Conservation (phyloP, 2,329 filamentous ascomycete species). For the Aureobasidium sp. region DNA sequence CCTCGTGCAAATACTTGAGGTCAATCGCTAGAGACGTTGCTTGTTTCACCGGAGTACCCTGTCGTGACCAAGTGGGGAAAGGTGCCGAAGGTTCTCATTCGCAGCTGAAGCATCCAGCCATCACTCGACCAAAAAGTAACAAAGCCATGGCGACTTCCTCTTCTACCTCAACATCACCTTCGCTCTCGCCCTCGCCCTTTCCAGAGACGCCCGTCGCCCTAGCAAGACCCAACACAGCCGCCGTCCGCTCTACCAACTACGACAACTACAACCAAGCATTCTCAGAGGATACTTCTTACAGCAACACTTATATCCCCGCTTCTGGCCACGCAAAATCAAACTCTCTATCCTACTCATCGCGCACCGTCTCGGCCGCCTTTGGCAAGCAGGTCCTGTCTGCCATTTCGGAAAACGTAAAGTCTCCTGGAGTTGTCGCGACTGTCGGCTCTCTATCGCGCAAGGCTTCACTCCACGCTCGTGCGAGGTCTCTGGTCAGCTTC, state of each 20-base stretch:
- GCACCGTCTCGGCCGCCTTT: conserved; percentile 12
- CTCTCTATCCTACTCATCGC: conserved; percentile 7
- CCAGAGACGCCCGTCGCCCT: conserved; percentile 7
- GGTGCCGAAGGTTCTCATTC: background rate
- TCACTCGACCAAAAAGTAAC: background rate
- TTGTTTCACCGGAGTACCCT: conserved; percentile 2
- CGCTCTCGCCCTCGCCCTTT: conserved; percentile 9
- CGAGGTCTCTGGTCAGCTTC: conserved; percentile 15
- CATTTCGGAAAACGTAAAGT: conserved; percentile 17
- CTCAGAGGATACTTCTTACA: conserved; percentile 13
- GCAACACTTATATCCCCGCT: background rate
- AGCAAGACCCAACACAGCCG: background rate
- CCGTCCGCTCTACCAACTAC: conserved; percentile 6
- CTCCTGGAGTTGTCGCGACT: conserved; percentile 10
- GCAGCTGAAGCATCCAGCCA: conserved; percentile 6
- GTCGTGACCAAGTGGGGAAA: background rate
- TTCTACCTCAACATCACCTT: background rate
- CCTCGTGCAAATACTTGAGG: background rate
- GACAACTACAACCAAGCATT: conserved; percentile 12
- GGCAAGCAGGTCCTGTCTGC: conserved; percentile 16
- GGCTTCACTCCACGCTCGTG: conserved; percentile 15
- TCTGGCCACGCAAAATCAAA: background rate
- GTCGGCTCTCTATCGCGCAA: conserved; percentile 15
- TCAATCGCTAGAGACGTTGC: conserved; percentile 8
- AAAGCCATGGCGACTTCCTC: conserved; percentile 1